Base-by-base conservation (phyloP, 2,329 filamentous ascomycete genomes). In the Trichoderma oligosporum region DNA sequence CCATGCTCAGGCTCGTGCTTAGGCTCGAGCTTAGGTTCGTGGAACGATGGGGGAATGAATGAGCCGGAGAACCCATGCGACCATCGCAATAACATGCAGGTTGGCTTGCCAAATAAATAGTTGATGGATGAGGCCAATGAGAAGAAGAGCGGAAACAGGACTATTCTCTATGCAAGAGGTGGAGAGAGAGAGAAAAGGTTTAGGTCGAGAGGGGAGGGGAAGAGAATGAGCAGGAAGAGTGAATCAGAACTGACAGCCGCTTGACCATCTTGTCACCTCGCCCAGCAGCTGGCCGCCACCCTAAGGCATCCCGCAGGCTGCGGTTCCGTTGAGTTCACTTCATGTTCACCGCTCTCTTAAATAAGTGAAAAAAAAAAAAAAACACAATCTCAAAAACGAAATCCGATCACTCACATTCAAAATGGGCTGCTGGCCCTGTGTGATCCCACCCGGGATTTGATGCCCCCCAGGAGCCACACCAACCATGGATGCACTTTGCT, bases 401-500 rank as follows among this genome's bases (percentile, higher is more conserved):
- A 18, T 44, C 12, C 18, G 25, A 38, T 47, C 31, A 77, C 79
- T 77, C 65, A 82, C 80, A 70, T 84, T 84, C 35, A 76, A 58
- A 61, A 76, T 76, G 6, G 74, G 74, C 41, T 76, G 74, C 61
- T 76, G 74, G 31, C 74, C 74, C 48, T 75, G 74, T 1, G 70
- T 69, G 33, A 74, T 73, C 9, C 71, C 70, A 2, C 71, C 71
- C 4, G 73, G 70, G 25, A 73, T 70, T 62, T 73, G 72, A 56
- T 73, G 71, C 4, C 68, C 70, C 12, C 66, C 70, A 14, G 73
- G 67, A 20, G 68, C 70, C 25, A 80, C 67, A 73, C 79, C 70
- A 78, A 77, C 75, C 51, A 77, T 78, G 29, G 80, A 81, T 65
- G 73, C 64, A 39, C 79, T 73, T 61, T 82, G 82, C n/a, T 80